Conservation (phyloP, 2,329 filamentous ascomycete genomes). For the Colletotrichum sp. region DNA sequence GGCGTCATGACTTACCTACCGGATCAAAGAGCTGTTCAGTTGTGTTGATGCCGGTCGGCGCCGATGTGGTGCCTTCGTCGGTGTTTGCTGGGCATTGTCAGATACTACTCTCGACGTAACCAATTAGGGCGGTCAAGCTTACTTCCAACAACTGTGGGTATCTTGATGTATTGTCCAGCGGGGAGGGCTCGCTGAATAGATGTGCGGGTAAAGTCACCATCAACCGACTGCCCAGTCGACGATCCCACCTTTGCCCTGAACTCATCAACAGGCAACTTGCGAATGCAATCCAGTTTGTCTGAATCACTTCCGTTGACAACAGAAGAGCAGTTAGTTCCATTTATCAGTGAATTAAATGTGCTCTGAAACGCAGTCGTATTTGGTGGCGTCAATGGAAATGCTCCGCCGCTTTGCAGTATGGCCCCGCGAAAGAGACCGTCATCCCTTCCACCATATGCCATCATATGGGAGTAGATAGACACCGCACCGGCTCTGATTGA, state of each 20-base stretch:
- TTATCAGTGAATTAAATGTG: conserved; percentile 23
- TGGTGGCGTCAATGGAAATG: conserved; percentile 24
- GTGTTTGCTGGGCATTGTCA: conserved; percentile 47
- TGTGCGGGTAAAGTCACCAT: conserved; percentile 43
- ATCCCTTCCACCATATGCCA: conserved; percentile 56
- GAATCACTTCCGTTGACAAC: not conserved
- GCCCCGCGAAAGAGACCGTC: conserved; percentile 58
- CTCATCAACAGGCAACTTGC: conserved; percentile 30
- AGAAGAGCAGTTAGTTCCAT: conserved; percentile 16
- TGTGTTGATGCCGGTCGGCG: conserved; percentile 56
- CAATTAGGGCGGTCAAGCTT: not conserved
- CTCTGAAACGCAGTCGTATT: conserved; percentile 34
- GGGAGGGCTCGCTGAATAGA: conserved; percentile 52
- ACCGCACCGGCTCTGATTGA: not conserved
- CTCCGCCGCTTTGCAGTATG: conserved; percentile 49
- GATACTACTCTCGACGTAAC: not conserved
- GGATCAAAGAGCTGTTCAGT: conserved; percentile 48
- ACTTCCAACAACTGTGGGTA: conserved; percentile 65
- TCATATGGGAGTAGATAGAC: conserved; percentile 39
- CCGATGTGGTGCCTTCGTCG: conserved; percentile 67
- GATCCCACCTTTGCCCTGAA: conserved; percentile 31
- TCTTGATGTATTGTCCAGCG: conserved; percentile 62
- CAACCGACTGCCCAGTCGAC: conserved; percentile 31
- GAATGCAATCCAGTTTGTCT: conserved; percentile 33
- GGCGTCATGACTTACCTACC: conserved; percentile 18